A percentile compares a stretch with the other conserved stretches of the same genome.
phyloP scores from a whole-genome alignment of 768 basidiomycete genomes.

The Mycena amicta region DNA sequence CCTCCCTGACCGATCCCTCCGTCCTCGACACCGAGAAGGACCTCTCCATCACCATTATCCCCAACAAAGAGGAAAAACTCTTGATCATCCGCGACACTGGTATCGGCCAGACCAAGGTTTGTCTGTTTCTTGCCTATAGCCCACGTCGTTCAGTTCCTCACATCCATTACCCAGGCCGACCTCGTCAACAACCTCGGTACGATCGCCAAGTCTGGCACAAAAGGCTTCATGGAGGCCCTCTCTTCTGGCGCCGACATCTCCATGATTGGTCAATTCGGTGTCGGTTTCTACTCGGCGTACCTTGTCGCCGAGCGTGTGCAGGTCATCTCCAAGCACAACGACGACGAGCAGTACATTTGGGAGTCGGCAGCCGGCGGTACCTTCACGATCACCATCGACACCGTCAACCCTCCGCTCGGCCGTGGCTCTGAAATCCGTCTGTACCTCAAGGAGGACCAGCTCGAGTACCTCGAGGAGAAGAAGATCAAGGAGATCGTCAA shows the following conservation, averaged over 20 bases:
- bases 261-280: constrained; percentile 99
- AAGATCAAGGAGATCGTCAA: constrained; percentile 99
- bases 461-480: constrained; percentile 99
- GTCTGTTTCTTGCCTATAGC: background rate
- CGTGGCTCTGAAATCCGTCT: constrained; percentile 93
- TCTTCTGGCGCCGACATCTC: constrained; percentile 86
- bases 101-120: constrained; percentile 95
- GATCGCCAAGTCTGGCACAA: constrained; percentile 93
- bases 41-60: constrained; percentile 90
- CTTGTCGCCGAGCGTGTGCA: constrained; percentile 98
- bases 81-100: constrained; percentile 93
- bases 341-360: constrained; percentile 99
- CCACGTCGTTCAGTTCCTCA: background rate
- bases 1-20: constrained; percentile 90
- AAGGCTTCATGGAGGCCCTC: constrained; percentile 99
- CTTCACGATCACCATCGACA: constrained; percentile 97
- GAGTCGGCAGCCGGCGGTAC: constrained; percentile 99
- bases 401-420: constrained; percentile 84
- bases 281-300: constrained; percentile 99
- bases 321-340: constrained; percentile 99
- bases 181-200: constrained; percentile 99
- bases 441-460: constrained; percentile 97
- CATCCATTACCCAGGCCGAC: constrained; percentile 56
- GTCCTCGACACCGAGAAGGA: constrained; percentile 91
- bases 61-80: constrained; percentile 94